Evolutionary conservation across 176 grass and related monocot species (phyloP).

Genomic region (Puccinellia tenuiflora): DNA sequence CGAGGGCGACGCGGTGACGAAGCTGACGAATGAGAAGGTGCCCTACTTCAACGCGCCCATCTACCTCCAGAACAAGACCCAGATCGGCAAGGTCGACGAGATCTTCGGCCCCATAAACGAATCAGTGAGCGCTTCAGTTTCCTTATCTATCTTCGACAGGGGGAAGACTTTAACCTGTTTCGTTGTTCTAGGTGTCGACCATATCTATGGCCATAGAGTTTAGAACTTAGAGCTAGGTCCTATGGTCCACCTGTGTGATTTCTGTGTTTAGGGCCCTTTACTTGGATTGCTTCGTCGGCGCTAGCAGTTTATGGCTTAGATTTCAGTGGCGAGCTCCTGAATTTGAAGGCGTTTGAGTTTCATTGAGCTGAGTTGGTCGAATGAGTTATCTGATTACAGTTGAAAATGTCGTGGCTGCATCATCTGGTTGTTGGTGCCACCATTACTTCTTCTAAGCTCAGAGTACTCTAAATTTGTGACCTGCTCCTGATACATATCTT

Average conservation of each 20-base stretch:
- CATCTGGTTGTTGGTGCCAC: neutral
- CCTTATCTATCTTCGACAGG: no score
- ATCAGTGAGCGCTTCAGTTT: conserved; percentile 50
- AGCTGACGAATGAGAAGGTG: conserved; percentile 97
- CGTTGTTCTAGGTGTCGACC: neutral
- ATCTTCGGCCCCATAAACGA: conserved; percentile 99
- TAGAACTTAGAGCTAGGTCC: neutral
- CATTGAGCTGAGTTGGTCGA: neutral
- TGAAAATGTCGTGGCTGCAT: neutral
- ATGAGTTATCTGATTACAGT: neutral
- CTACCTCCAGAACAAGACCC: conserved; percentile 91
- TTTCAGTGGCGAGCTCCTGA: neutral
- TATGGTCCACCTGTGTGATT: neutral
- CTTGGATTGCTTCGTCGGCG: neutral
- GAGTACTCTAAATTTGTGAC: neutral
- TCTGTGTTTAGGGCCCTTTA: neutral
- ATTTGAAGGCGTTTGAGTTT: neutral
- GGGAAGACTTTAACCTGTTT: neutral
- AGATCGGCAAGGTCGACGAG: conserved; percentile 96
- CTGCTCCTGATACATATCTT: neutral
- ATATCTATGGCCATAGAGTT: neutral
- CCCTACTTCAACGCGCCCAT: conserved; percentile 95
- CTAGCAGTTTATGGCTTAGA: neutral
- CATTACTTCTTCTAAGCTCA: neutral
- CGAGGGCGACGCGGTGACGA: conserved; percentile 85